A percentile compares a stretch with the other conserved stretches of the same genome.
phyloP scores from a whole-genome alignment of 306 rosid species.

The Bauhinia variegata region DNA sequence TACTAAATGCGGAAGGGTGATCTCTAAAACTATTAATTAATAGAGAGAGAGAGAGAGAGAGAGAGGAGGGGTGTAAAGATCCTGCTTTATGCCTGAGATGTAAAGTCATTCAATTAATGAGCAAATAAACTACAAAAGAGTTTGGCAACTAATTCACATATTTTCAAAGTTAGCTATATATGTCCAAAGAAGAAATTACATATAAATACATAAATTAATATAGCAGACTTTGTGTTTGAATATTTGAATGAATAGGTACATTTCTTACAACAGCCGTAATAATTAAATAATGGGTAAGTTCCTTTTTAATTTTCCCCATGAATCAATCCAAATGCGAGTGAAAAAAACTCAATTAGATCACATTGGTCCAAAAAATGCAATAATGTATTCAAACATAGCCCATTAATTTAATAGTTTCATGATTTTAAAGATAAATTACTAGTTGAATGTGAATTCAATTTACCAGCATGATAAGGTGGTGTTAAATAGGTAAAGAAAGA shows the following conservation, averaged over 20 bases:
- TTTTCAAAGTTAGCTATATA: constrained; percentile 2
- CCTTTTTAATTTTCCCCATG: not conserved
- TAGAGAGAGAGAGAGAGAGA: not conserved
- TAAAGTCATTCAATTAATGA: constrained; percentile 1
- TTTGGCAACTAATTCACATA: constrained; percentile 7
- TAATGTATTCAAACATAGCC: not conserved
- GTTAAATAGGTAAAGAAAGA: constrained; percentile 30
- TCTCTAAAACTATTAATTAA: not conserved
- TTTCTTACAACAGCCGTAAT: not conserved
- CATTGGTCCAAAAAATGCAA: not conserved
- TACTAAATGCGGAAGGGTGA: constrained; percentile 12
- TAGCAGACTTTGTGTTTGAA: not conserved
- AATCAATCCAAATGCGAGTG: constrained; percentile 36
- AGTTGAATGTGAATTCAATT: not conserved
- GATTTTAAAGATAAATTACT: too few relatives aligned
- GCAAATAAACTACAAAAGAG: not conserved
- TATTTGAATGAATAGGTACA: not conserved
- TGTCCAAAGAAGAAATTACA: not conserved
- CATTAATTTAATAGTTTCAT: too few relatives aligned
- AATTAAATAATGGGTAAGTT: constrained; percentile 6
- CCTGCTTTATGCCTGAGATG: too few relatives aligned
- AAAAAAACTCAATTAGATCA: not conserved
- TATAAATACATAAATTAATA: not conserved
- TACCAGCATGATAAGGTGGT: not conserved
- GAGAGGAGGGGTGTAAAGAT: too few relatives aligned